Conservation (phyloP, 164 flowering plant genomes). For the Euptelea pleiosperma region DNA sequence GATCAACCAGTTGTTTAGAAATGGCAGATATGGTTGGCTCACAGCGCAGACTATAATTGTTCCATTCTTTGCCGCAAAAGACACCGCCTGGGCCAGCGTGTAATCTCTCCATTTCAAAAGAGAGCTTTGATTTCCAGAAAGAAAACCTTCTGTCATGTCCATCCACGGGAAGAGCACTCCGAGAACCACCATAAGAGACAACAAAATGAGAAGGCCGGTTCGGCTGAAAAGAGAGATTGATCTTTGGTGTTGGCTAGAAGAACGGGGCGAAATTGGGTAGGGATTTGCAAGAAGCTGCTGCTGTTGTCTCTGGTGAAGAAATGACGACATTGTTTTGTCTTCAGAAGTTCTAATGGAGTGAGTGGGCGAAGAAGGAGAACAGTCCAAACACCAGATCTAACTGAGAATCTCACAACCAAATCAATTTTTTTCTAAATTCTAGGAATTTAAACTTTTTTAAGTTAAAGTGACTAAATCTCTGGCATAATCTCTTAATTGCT, state of each 20-base stretch:
- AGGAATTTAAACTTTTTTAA: no score
- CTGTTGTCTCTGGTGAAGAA: conserved; percentile 54
- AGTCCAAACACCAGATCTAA: no score
- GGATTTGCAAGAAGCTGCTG: conserved; percentile 26
- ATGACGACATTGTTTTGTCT: no score
- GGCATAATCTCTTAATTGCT: no score
- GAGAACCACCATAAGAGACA: conserved; percentile 51
- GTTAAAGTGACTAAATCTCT: no score
- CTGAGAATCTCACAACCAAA: no score
- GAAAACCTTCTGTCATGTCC: conserved; percentile 21
- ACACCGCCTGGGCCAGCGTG: conserved; percentile 63
- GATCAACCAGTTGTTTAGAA: conserved; percentile 90
- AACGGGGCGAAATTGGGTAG: conserved; percentile 38
- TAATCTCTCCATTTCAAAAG: conserved; percentile 66
- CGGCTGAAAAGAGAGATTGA: conserved; percentile 42
- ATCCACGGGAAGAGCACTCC: conserved; percentile 60
- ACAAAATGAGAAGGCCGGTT: conserved; percentile 37
- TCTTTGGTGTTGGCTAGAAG: conserved; percentile 24
- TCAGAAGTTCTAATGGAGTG: no score
- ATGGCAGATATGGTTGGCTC: conserved; percentile 86
- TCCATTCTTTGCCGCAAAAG: conserved; percentile 69
- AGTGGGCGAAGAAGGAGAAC: no score
- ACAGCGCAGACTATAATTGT: conserved; percentile 88
- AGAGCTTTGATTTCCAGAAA: conserved; percentile 13
- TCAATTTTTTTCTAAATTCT: no score